Percentiles rank a stretch among this genome's conserved stretches.
phyloP scores from a whole-genome alignment of 2,329 filamentous ascomycete genomes.

The Penicillium hesseltinei region DNA sequence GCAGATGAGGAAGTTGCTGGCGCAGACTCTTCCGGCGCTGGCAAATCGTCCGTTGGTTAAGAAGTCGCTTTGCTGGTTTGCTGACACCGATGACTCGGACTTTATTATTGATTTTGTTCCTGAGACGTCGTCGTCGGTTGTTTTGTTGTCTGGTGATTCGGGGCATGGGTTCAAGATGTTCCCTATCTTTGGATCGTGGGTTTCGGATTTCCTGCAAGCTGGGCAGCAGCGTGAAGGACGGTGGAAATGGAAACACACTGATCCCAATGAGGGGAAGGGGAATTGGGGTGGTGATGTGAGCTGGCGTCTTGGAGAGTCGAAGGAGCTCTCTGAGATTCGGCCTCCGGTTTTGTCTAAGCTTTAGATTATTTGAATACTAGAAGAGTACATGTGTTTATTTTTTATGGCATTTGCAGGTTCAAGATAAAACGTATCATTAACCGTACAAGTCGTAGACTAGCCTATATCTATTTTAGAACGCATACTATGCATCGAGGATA shows the following conservation, averaged over 20 bases:
- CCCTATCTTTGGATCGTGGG: slow-evolving; percentile 58
- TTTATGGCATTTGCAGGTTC: not conserved
- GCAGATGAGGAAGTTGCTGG: slow-evolving; percentile 52
- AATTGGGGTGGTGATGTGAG: slow-evolving; percentile 49
- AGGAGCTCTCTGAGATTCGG: slow-evolving; percentile 27
- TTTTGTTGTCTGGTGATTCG: slow-evolving; percentile 58
- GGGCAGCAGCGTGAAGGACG: slow-evolving; percentile 43
- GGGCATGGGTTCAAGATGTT: slow-evolving; percentile 65
- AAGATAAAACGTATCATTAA: not conserved
- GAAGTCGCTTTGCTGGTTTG: slow-evolving; percentile 62
- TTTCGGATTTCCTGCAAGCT: slow-evolving; percentile 48
- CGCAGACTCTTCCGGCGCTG: slow-evolving; percentile 53
- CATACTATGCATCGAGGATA: not conserved
- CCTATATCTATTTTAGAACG: not conserved
- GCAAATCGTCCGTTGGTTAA: slow-evolving; percentile 57
- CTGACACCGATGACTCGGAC: slow-evolving; percentile 60
- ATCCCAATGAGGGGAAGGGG: slow-evolving; percentile 27
- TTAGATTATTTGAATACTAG: slow-evolving; percentile 9
- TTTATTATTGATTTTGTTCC: slow-evolving; percentile 62
- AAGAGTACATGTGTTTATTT: not conserved
- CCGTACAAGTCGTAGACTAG: not conserved
- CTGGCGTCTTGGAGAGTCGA: slow-evolving; percentile 46
- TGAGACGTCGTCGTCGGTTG: slow-evolving; percentile 45
- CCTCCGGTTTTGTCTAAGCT: slow-evolving; percentile 23
- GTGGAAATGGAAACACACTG: slow-evolving; percentile 54